A percentile compares a stretch with the other conserved stretches of the same genome.
Conservation (phyloP, 805 yeast species). For the Nakazawaea wickerhamii region DNA sequence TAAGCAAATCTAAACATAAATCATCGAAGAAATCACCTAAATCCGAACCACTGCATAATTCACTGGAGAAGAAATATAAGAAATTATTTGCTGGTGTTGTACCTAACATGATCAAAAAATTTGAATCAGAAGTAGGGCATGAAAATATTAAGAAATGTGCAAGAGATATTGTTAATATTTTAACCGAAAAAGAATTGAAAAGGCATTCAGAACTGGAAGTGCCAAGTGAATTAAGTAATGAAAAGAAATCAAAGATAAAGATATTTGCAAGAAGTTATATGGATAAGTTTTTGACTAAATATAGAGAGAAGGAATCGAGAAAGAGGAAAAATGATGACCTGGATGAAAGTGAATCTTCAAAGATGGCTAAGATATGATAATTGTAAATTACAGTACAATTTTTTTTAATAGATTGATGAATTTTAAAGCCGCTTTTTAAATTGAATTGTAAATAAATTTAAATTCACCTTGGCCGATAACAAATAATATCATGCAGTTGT, state of each 20-base stretch:
- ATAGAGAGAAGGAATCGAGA: conserved; percentile 28
- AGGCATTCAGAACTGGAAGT: conserved; percentile 37
- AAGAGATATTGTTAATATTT: conserved; percentile 62
- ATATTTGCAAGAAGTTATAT: conserved; percentile 57
- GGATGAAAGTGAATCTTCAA: not conserved
- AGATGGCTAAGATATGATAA: not conserved
- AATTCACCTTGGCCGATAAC: too few species aligned
- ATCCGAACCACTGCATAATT: not conserved
- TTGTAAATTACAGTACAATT: too few species aligned
- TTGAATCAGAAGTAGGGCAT: conserved; percentile 61
- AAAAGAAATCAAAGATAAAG: conserved; percentile 65
- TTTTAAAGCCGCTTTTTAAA: too few species aligned
- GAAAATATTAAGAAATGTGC: conserved; percentile 75
- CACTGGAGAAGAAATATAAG: conserved; percentile 21
- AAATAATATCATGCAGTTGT: too few species aligned
- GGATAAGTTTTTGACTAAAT: conserved; percentile 55
- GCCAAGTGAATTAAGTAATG: conserved; percentile 54
- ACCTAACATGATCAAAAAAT: conserved; percentile 70
- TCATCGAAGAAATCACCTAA: conserved; percentile 3
- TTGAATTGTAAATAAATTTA: too few species aligned
- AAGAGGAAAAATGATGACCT: not conserved
- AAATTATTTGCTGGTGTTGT: conserved; percentile 62
- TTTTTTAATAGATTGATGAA: too few species aligned
- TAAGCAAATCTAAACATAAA: conserved; percentile 23
- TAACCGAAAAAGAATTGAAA: conserved; percentile 65